These are phyloP conservation scores for Pyracantha coccinea DNA, from an alignment of 331 rosid genomes.

Conservation along the genomic window DNA sequence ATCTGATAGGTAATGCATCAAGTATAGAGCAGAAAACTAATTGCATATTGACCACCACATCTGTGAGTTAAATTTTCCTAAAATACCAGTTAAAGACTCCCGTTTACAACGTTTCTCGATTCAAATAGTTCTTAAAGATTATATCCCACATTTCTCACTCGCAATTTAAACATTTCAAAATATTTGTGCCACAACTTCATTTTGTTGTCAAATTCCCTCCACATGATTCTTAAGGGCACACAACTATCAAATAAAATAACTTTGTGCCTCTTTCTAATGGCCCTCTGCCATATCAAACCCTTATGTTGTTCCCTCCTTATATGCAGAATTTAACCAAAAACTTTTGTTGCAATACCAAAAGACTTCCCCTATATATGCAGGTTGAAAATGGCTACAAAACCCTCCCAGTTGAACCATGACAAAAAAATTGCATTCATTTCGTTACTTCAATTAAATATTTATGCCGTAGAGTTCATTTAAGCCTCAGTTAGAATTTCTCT, in stretches of 20 bases:
- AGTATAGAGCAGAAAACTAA: too few species aligned
- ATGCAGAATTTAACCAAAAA: too few species aligned
- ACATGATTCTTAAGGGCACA: background rate
- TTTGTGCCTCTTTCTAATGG: too few species aligned
- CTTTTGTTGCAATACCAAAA: too few species aligned
- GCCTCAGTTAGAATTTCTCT: background rate
- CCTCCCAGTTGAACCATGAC: too few species aligned
- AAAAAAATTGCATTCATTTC: background rate
- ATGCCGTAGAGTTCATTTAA: background rate
- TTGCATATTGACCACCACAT: background rate
- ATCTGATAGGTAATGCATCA: background rate
- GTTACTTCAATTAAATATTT: background rate
- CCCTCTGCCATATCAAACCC: too few species aligned
- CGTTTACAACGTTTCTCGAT: background rate
- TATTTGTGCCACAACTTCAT: background rate
- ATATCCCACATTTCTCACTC: background rate
- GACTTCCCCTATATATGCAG: background rate
- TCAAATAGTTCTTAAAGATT: background rate
- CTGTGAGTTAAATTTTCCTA: background rate
- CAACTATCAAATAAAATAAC: too few species aligned
- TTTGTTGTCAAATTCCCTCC: background rate
- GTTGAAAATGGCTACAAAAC: background rate
- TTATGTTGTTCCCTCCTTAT: too few species aligned
- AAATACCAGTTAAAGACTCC: background rate
- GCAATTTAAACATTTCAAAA: background rate